A percentile compares a stretch with the other conserved stretches of the same genome.
These are phyloP conservation scores for Phytophthora pseudosyringae DNA, from an alignment of 352 stramenopile genomes.

Conservation along the genomic window DNA sequence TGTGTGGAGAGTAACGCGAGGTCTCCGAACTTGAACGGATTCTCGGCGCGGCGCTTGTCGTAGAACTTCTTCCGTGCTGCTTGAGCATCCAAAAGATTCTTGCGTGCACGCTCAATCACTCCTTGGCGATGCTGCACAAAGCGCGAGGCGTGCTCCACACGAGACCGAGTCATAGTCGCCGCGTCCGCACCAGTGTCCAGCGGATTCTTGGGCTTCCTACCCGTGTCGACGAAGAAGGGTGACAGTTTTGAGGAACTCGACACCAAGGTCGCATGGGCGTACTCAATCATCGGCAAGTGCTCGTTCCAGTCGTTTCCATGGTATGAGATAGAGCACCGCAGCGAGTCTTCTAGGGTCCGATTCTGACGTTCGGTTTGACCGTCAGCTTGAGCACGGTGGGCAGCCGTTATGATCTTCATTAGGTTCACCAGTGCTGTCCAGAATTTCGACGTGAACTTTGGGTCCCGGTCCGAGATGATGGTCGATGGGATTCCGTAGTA, in stretches of 20 bases:
- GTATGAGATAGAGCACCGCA: not conserved
- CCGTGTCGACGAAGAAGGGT: too few species aligned
- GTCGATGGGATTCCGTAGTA: constrained; percentile 17
- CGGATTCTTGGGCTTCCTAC: too few species aligned
- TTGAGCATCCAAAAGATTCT: too few species aligned
- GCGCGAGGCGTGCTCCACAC: too few species aligned
- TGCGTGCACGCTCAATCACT: too few species aligned
- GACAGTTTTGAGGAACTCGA: too few species aligned
- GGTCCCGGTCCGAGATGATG: constrained; percentile 23
- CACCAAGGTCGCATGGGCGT: too few species aligned
- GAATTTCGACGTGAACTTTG: constrained; percentile 27
- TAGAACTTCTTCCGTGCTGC: constrained; percentile 15
- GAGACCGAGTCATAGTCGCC: too few species aligned
- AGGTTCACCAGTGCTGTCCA: constrained; percentile 1
- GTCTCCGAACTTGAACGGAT: constrained; percentile 13
- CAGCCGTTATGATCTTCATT: not conserved
- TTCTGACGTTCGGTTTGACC: constrained; percentile 9
- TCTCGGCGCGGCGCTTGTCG: constrained; percentile 5
- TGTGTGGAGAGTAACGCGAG: constrained; percentile 5
- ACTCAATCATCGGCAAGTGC: not conserved
- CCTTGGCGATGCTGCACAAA: too few species aligned
- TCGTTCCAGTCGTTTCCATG: constrained; percentile 1
- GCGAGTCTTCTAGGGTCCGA: not conserved
- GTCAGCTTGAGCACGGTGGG: constrained; percentile 4
- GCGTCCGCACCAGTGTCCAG: too few species aligned